phyloP scores from a whole-genome alignment of 352 stramenopile genomes.

The Globisporangium orthogonon region DNA sequence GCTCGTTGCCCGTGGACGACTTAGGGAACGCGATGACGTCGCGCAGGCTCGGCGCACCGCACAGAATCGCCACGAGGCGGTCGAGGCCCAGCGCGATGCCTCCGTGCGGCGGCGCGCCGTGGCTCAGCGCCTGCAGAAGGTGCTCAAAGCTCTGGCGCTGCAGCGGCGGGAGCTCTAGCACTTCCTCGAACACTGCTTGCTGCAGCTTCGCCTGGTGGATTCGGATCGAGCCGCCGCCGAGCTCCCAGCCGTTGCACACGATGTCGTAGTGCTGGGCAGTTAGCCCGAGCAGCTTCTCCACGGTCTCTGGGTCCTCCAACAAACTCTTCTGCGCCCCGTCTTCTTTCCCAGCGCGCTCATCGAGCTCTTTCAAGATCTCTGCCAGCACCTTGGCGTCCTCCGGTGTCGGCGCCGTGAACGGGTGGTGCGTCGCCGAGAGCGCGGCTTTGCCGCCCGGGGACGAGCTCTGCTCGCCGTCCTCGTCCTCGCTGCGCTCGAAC shows the following conservation, averaged over 20 bases:
- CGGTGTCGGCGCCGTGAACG: constrained; percentile 70
- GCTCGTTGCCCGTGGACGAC: constrained; percentile 80
- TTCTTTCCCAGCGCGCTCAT: constrained; percentile 4
- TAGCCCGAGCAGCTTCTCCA: constrained; percentile 52
- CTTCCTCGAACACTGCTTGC: constrained; percentile 67
- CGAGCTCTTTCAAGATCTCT: constrained; percentile 25
- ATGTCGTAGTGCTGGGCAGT: constrained; percentile 84
- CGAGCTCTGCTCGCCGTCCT: constrained; percentile 13
- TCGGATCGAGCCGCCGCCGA: constrained; percentile 83
- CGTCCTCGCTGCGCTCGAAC: constrained; percentile 73
- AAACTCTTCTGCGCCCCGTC: constrained; percentile 24
- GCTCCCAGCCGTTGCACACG: constrained; percentile 86
- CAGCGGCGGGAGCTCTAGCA: constrained; percentile 57
- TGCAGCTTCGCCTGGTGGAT: constrained; percentile 75
- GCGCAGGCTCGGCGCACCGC: constrained; percentile 63
- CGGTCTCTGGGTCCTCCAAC: constrained; percentile 38
- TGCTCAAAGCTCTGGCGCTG: constrained; percentile 82
- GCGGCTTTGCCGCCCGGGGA: constrained; percentile 18
- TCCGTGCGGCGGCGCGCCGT: constrained; percentile 76
- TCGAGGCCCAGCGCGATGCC: constrained; percentile 86
- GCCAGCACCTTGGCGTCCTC: constrained; percentile 40
- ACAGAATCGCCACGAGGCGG: constrained; percentile 80
- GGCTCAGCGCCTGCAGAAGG: constrained; percentile 67
- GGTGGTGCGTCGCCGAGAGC: constrained; percentile 79
- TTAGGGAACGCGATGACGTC: constrained; percentile 91